A percentile compares a stretch with the other conserved stretches of the same genome.
Evolutionary conservation across 257 asterid genomes (phyloP).

Genomic region (Solanum sejunctum): DNA sequence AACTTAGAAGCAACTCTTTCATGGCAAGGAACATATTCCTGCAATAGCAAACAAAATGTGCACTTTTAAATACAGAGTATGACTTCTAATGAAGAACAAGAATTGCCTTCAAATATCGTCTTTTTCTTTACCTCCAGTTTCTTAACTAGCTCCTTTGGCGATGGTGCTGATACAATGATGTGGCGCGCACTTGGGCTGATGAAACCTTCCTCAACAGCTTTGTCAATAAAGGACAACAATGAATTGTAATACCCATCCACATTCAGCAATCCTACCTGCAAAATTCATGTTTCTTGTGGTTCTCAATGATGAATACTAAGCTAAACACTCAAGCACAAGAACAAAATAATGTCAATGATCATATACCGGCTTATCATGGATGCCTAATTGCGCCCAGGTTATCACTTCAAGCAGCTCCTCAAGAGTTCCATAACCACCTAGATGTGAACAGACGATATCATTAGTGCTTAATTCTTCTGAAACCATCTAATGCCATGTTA

Average conservation of each 20-base stretch:
- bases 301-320: not conserved
- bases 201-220: constrained; percentile 93
- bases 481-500: not conserved
- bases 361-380: constrained; percentile 90
- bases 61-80: not conserved
- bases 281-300: not conserved
- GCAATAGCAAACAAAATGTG: not conserved
- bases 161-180: constrained; percentile 80
- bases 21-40: constrained; percentile 40
- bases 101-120: not conserved
- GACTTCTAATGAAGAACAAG: not conserved
- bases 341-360: not conserved
- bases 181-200: constrained; percentile 79
- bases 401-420: constrained; percentile 96
- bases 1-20: constrained; percentile 31
- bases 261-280: constrained; percentile 86
- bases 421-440: constrained; percentile 98
- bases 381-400: constrained; percentile 99
- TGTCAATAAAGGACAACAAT: constrained; percentile 66
- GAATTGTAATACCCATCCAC: constrained; percentile 91
- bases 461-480: not conserved
- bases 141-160: constrained; percentile 70
- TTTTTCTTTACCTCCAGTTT: constrained; percentile 53
- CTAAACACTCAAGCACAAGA: not conserved
- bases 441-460: not conserved